Evolutionary conservation across 306 rosid species (phyloP).

Genomic region (Rosa lucieae): DNA sequence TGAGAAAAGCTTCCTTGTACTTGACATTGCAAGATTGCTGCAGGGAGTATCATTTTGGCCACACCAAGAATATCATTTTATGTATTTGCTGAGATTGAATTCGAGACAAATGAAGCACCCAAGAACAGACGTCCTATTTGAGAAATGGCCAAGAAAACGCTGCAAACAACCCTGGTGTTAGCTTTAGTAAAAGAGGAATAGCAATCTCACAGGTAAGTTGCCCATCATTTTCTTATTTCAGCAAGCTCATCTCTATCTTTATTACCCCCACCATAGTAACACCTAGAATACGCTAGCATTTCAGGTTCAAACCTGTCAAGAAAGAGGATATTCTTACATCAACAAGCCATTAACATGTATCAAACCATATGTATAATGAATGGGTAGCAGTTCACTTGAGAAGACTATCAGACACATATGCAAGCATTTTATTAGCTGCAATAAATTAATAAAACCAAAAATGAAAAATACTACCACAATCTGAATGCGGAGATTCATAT

Average conservation of each 20-base stretch:
- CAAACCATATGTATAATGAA: not conserved
- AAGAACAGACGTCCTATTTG: conserved; percentile 60
- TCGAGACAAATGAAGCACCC: conserved; percentile 69
- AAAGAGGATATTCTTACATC: conserved; percentile 33
- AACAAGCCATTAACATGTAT: conserved; percentile 1
- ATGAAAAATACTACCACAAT: too few species aligned
- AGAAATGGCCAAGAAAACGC: conserved; percentile 65
- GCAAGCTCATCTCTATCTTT: conserved; percentile 87
- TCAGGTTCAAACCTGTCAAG: conserved; percentile 93
- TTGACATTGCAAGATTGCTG: conserved; percentile 59
- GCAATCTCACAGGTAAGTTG: conserved; percentile 89
- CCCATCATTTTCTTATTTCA: conserved; percentile 97
- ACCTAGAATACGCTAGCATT: conserved; percentile 98
- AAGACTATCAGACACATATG: not conserved
- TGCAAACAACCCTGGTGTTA: conserved; percentile 28
- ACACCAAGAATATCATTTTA: conserved; percentile 70
- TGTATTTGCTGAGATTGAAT: conserved; percentile 54
- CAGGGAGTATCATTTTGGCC: conserved; percentile 62
- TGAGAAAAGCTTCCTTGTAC: conserved; percentile 59
- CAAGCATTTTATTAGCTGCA: not conserved
- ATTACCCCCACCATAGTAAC: conserved; percentile 97
- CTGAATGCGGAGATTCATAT: too few species aligned
- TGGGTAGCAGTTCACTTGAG: not conserved
- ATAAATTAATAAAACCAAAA: not conserved
- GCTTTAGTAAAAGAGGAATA: conserved; percentile 13